Evolutionary conservation across 169 alveolate species (phyloP).

Genomic region (Cryptosporidium ryanae): DNA sequence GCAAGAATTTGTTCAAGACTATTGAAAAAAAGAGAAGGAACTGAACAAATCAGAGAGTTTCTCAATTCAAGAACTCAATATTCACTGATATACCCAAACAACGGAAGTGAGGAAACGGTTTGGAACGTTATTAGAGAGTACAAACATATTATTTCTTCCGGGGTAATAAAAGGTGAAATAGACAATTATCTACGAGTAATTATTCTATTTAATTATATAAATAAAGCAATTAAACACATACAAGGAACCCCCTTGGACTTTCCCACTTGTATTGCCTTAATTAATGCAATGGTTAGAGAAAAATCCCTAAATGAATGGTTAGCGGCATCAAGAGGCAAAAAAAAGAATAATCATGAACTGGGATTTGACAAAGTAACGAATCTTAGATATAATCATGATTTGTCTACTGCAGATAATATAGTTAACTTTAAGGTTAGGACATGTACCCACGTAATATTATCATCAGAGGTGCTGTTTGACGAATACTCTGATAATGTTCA

Average conservation of each 20-base stretch:
- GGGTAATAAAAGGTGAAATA: slow-evolving; percentile 25
- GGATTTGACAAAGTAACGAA: slow-evolving; percentile 43
- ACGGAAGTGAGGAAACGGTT: slow-evolving; percentile 18
- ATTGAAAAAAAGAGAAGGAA: slow-evolving; percentile 22
- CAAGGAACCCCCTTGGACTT: slow-evolving; percentile 10
- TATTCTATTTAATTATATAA: slow-evolving; percentile 39
- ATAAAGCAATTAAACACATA: slow-evolving; percentile 13
- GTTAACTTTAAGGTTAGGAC: slow-evolving; percentile 15
- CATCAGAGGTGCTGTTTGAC: slow-evolving; percentile 20
- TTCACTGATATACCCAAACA: slow-evolving; percentile 13
- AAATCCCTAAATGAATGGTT: slow-evolving; percentile 44
- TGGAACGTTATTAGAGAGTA: slow-evolving; percentile 50
- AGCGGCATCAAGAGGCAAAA: slow-evolving; percentile 5
- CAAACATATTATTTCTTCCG: slow-evolving; percentile 23
- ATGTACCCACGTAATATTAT: slow-evolving; percentile 61
- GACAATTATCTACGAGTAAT: slow-evolving; percentile 36
- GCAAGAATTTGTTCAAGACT: slow-evolving; percentile 31
- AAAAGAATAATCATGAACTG: neutral
- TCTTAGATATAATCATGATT: slow-evolving; percentile 25
- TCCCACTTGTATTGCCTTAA: slow-evolving; percentile 28
- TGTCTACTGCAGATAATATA: slow-evolving; percentile 10
- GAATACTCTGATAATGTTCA: neutral
- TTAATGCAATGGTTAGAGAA: slow-evolving; percentile 69
- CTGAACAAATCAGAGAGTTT: slow-evolving; percentile 26
- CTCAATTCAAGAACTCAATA: slow-evolving; percentile 21